phyloP scores from a whole-genome alignment of 345 rosid genomes.

The Carallia brachiata region DNA sequence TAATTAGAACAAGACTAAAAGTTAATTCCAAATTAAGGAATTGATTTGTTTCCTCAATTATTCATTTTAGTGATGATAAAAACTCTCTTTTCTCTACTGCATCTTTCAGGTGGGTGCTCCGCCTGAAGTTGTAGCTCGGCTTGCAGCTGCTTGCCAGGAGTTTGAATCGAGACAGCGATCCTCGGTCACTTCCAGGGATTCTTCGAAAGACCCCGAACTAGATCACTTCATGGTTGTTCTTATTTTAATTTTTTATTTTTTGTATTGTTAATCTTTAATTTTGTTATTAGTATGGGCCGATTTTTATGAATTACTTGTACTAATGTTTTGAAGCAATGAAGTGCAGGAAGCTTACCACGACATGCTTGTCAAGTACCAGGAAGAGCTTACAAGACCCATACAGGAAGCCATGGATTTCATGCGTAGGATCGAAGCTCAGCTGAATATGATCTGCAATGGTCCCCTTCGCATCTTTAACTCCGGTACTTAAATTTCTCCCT shows the following conservation, averaged over 20 bases:
- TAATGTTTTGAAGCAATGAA: background rate
- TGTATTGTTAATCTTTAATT: background rate
- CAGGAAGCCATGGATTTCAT: conserved; percentile 99
- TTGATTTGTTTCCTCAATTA: background rate
- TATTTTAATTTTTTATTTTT: background rate
- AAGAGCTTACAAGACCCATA: conserved; percentile 84
- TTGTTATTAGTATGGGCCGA: background rate
- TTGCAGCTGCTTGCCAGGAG: conserved; percentile 69
- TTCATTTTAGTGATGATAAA: background rate
- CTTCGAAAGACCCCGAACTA: conserved; percentile 81
- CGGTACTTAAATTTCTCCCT: conserved; percentile 38
- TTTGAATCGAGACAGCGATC: conserved; percentile 68
- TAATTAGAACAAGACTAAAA: too few species aligned
- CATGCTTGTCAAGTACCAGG: conserved; percentile 91
- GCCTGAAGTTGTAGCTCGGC: conserved; percentile 70
- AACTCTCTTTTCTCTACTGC: background rate
- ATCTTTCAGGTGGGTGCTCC: conserved; percentile 84
- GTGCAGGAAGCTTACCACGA: conserved; percentile 90
- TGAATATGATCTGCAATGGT: conserved; percentile 66
- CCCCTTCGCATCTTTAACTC: conserved; percentile 73
- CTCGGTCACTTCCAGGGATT: conserved; percentile 36
- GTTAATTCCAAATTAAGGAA: background rate
- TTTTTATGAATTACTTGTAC: background rate
- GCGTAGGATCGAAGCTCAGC: conserved; percentile 90
- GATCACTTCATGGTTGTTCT: conserved; percentile 91